Percentiles rank a stretch among this genome's conserved stretches.
Evolutionary conservation across 2,329 filamentous ascomycete species (phyloP).

Genomic region (Pestalotiopsis sp.): DNA sequence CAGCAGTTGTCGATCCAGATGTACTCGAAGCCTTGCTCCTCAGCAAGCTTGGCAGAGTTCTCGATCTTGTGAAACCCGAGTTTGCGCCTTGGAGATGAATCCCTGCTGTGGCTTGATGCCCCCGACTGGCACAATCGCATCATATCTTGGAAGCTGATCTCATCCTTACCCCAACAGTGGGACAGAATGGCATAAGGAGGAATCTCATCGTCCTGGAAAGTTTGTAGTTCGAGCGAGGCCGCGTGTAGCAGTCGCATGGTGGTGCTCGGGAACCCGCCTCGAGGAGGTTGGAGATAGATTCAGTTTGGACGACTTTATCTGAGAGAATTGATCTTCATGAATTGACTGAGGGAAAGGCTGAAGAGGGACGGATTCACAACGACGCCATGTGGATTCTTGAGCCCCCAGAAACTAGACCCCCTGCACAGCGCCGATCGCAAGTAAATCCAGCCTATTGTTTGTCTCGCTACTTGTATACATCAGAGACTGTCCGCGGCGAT

Average conservation of each 20-base stretch:
- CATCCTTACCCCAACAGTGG: background rate
- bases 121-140: no score
- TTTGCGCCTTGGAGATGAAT: background rate
- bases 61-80: background rate
- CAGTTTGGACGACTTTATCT: background rate
- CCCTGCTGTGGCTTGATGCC: background rate
- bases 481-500: no score
- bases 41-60: background rate
- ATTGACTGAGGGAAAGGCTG: background rate
- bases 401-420: no score
- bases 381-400: no score
- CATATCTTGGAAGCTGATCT: background rate
- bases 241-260: background rate
- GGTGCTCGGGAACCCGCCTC: background rate
- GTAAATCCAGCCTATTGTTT: no score
- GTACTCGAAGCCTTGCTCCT: background rate
- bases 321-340: background rate
- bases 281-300: background rate
- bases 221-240: background rate
- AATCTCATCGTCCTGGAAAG: background rate
- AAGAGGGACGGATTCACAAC: background rate
- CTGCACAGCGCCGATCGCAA: background rate
- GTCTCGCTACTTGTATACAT: no score
- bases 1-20: background rate
- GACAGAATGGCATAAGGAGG: background rate